These are phyloP conservation scores for Plantago major DNA, from an alignment of 257 asterid genomes.

Conservation along the genomic window DNA sequence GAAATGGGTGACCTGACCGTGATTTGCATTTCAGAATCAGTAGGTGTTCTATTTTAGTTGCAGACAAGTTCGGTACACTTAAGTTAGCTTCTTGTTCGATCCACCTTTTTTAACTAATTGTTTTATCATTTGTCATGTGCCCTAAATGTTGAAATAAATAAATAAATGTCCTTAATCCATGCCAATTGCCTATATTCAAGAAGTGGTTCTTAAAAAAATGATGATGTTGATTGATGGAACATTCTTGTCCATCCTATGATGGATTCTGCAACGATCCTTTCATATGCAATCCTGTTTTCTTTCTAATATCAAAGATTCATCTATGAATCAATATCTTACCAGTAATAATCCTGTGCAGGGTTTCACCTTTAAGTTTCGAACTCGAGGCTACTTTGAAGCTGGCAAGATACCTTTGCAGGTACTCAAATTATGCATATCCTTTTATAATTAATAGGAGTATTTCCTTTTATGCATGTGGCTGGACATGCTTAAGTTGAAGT, in stretches of 20 bases:
- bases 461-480: slow-evolving; percentile 4
- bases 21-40: no score
- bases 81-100: no score
- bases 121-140: no score
- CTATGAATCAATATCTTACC: neutral
- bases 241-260: slow-evolving; percentile 1
- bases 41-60: no score
- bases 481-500: slow-evolving; percentile 4
- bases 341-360: slow-evolving; percentile 46
- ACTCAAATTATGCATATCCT: slow-evolving; percentile 17
- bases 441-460: neutral
- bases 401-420: slow-evolving; percentile 99
- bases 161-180: neutral
- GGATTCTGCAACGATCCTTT: slow-evolving; percentile 2
- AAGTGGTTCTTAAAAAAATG: neutral
- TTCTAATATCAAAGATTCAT: neutral
- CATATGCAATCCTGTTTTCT: neutral
- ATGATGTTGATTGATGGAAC: slow-evolving; percentile 1
- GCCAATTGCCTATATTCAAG: neutral
- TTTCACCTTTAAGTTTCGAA: slow-evolving; percentile 96
- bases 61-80: no score
- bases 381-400: slow-evolving; percentile 93
- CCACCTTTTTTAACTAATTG: no score
- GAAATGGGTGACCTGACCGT: neutral
- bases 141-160: no score